Evolutionary conservation across 768 basidiomycete genomes (phyloP), one percentile per base, ranked within the genome.

Genomic region (Boletus subcaerulescens): DNA sequence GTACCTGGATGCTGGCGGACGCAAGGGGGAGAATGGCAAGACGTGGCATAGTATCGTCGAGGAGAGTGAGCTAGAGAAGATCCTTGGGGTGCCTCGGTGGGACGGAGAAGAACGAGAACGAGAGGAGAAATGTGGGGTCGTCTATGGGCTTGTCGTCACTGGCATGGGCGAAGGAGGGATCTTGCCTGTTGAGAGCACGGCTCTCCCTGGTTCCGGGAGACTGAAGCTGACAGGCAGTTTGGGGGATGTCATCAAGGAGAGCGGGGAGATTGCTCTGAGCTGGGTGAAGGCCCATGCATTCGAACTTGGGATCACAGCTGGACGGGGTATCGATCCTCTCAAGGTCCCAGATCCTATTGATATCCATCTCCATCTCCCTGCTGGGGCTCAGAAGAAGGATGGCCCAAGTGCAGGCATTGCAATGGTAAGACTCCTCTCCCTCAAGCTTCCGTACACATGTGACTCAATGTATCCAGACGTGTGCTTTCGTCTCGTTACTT

Each of bases 231-330:
- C 93, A 0, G 93, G 93, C 5, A 86, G 85, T 62, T 70, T 96
- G 41, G 93, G 93, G 5, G 91, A 93, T 49, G 92, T 94, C 17
- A 93, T 97, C 73, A 89, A 89, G 69, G 94, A 98, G 75, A 92
- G 89, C 57, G 93, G 86, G 9, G 90, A 92, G 65, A 76, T 98
- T 43, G 92, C 92, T 2, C 73, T 97, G 62, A 93, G 90, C 66
- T 97, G 94, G 93, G 91, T 96, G 17, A 92, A 91, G 75, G 82
- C 82, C 17, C 83, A 93, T 61, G 86, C 91, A 8, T 92, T 88
- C 69, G 86, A 88, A 41, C 69, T 93, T 56, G 82, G 87, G 40
- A 83, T 93, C 66, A 92, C 91, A 11, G 81, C 82, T 52, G 75
- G 80, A 32, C 80, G 83, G 45, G 74, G 80, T 35, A 82, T 88